Base-by-base conservation (phyloP, 768 basidiomycete species). In the Auriscalpium microsporum region DNA sequence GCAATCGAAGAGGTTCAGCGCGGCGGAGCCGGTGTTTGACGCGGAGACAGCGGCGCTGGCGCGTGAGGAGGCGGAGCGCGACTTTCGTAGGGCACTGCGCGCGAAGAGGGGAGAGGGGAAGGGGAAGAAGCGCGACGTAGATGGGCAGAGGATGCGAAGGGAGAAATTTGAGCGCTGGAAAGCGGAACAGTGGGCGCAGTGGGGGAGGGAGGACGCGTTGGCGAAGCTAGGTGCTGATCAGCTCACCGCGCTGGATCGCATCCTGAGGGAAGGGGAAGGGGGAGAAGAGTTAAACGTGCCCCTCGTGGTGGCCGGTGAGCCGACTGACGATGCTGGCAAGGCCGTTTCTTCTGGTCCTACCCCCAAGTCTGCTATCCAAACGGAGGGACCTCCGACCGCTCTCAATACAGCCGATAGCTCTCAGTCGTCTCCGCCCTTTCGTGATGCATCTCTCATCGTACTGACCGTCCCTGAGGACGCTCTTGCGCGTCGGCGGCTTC, bases 401-500 rank as follows among this genome's bases (percentile, higher is more conserved):
- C 28, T 28, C 28, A 28, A 28, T 28, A 0, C 28, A 28, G 28
- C 28, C 28, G 28, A 28, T 28, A 28, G 28, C 28, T 28, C 28
- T 28, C 28, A 28, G 28, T 28, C 28, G 28, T 28, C 28, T 28
- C 28, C 28, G 28, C 5, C 4, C 5, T 28, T 28, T 28, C 28
- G 28, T 28, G 2, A 28, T 28, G 28, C 28, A 28, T 28, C 28
- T 28, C 28, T 28, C 28, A 28, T 28, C 28, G 7, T 28, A 28
- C 28, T 4, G 28, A 28, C 4, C 7, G 28, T 28, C 7, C 28
- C 28, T 28, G 28, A 28, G 28, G 28, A 28, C 28, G 28, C 28
- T 28, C 28, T 28, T 28, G 28, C 78, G 9, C 81, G 81, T 8
- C 77, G 82, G 36, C 80, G 78, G n/a, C 58, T 79, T 21, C 69